A percentile compares a stretch with the other conserved stretches of the same genome.
Conservation (phyloP, 345 rosid genomes). For the Syzygium aromaticum region DNA sequence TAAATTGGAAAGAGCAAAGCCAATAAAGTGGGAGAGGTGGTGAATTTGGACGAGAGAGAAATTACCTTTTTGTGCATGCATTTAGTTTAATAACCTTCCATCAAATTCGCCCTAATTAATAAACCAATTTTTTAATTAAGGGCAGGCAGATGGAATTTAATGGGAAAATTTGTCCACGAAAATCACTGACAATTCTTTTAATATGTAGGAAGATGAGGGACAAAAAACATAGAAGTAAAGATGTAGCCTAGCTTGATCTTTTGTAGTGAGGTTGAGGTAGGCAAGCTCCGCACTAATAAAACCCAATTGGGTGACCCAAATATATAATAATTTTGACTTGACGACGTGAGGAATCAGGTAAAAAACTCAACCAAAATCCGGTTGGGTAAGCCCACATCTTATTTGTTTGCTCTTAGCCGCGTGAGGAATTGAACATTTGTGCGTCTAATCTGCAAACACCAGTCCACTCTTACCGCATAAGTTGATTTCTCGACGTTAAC, state of each 20-base stretch:
- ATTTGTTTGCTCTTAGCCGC: background rate
- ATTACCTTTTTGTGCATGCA: background rate
- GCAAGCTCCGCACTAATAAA: too few species aligned
- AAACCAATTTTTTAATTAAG: too few species aligned
- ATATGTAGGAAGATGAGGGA: too few species aligned
- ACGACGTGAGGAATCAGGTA: background rate
- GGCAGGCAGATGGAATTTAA: too few species aligned
- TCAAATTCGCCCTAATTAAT: too few species aligned
- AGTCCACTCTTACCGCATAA: background rate
- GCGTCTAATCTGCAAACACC: background rate
- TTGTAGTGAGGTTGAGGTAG: too few species aligned
- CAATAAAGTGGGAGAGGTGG: background rate
- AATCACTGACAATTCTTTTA: too few species aligned
- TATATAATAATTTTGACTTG: background rate
- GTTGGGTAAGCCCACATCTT: background rate
- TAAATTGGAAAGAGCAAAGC: background rate
- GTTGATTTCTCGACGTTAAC: background rate
- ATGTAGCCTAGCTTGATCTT: too few species aligned
- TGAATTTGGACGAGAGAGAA: background rate
- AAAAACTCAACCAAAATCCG: background rate
- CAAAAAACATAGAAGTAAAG: too few species aligned
- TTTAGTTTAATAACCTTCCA: background rate
- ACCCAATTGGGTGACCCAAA: too few species aligned
- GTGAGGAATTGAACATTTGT: background rate
- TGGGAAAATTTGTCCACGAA: too few species aligned